These are phyloP conservation scores for Aspergillus bertholletiae DNA, from an alignment of 495 filamentous ascomycete genomes.

Conservation along the genomic window DNA sequence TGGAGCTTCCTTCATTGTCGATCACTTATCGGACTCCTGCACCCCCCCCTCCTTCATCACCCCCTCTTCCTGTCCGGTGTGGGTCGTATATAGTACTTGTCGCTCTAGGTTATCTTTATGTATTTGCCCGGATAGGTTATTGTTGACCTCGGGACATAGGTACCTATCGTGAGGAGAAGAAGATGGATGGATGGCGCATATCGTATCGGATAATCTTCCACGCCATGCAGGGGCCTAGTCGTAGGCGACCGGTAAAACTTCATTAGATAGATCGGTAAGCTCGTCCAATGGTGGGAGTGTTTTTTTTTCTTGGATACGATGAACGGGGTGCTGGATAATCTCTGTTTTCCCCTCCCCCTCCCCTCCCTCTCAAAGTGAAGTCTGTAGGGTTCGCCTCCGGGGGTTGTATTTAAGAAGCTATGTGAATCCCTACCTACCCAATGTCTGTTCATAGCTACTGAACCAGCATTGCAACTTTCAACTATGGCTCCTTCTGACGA, in stretches of 20 bases:
- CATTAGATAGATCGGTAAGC: neutral
- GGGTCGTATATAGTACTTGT: slow-evolving; percentile 11
- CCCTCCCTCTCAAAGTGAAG: neutral
- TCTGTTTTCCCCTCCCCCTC: too few species aligned
- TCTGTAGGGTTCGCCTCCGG: neutral
- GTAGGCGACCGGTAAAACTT: neutral
- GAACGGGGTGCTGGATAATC: neutral
- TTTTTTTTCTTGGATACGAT: neutral
- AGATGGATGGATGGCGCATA: neutral
- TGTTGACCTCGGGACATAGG: neutral
- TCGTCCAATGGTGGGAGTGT: neutral
- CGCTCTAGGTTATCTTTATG: neutral
- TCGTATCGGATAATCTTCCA: neutral
- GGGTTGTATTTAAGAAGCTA: neutral
- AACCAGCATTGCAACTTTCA: too few species aligned
- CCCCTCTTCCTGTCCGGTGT: slow-evolving; percentile 7
- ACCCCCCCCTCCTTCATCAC: too few species aligned
- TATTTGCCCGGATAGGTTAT: neutral
- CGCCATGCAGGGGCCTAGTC: neutral
- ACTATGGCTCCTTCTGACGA: slow-evolving; percentile 22
- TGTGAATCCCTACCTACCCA: too few species aligned
- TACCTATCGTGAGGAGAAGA: neutral
- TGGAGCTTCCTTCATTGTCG: slow-evolving; percentile 14
- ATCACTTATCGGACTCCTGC: slow-evolving; percentile 4
- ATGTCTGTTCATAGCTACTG: too few species aligned